phyloP scores from a whole-genome alignment of 140 eudicot genomes.

The Cichorium intybus region DNA sequence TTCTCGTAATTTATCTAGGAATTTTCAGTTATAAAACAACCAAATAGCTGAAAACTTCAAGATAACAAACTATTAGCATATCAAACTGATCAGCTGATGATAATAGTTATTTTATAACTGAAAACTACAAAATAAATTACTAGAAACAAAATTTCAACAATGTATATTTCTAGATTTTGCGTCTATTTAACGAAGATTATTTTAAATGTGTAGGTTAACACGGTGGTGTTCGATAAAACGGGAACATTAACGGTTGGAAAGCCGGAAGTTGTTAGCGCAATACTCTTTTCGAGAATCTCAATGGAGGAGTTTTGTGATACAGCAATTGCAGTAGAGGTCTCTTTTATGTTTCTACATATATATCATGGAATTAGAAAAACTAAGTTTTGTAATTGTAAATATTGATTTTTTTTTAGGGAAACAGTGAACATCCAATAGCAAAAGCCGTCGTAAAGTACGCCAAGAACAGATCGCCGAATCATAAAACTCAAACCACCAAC shows the following conservation, averaged over 20 bases:
- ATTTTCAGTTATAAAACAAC: too few species aligned
- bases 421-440: conserved; percentile 97
- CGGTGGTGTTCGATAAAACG: conserved; percentile 90
- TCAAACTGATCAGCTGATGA: too few species aligned
- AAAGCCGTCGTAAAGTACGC: conserved; percentile 82
- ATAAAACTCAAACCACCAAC: conserved; percentile 38
- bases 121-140: too few species aligned
- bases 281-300: conserved; percentile 65
- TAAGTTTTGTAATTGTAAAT: too few species aligned
- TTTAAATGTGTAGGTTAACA: conserved; percentile 60
- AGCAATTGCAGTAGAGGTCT: conserved; percentile 79
- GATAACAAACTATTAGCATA: too few species aligned
- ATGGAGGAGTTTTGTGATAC: conserved; percentile 77
- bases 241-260: conserved; percentile 94
- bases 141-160: too few species aligned
- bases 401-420: conserved; percentile 45
- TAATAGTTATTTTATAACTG: background rate
- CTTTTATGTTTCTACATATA: conserved; percentile 14
- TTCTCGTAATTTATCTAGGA: too few species aligned
- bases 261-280: conserved; percentile 79
- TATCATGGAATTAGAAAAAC: too few species aligned
- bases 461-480: conserved; percentile 46
- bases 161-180: background rate
- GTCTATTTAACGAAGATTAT: conserved; percentile 11
- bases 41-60: background rate